Conservation (phyloP, 345 rosid genomes). For the Viola odorata region DNA sequence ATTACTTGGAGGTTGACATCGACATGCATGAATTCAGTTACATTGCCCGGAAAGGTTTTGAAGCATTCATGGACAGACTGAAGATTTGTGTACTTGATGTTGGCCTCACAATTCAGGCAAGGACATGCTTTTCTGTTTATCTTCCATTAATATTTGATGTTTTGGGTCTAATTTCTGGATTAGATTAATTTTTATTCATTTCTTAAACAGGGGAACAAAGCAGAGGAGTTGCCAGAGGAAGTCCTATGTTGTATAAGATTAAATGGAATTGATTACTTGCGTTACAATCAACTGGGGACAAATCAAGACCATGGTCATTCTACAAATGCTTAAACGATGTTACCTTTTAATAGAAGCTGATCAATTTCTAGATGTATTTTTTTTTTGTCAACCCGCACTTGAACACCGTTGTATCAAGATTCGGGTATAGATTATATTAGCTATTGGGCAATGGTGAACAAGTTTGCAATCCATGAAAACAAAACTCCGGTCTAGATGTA, state of each 20-base stretch:
- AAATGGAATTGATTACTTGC: constrained; percentile 68
- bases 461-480: too few species aligned
- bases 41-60: constrained; percentile 93
- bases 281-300: constrained; percentile 44
- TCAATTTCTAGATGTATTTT: constrained; percentile 12
- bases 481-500: too few species aligned
- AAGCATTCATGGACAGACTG: constrained; percentile 80
- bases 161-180: too few species aligned
- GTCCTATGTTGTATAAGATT: constrained; percentile 74
- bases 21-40: constrained; percentile 98
- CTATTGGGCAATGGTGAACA: too few species aligned
- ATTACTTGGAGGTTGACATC: constrained; percentile 85
- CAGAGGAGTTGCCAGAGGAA: constrained; percentile 93
- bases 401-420: too few species aligned
- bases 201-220: constrained; percentile 69
- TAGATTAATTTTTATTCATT: neutral
- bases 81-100: constrained; percentile 78
- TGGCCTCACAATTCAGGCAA: constrained; percentile 94
- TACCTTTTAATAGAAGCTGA: constrained; percentile 14
- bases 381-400: too few species aligned
- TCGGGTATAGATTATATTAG: too few species aligned
- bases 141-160: neutral
- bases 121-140: neutral
- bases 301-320: constrained; percentile 38
- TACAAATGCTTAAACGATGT: constrained; percentile 18